Base-by-base conservation (phyloP, 2,329 filamentous ascomycete genomes). In the Mycosphaerelloides madeirae region DNA sequence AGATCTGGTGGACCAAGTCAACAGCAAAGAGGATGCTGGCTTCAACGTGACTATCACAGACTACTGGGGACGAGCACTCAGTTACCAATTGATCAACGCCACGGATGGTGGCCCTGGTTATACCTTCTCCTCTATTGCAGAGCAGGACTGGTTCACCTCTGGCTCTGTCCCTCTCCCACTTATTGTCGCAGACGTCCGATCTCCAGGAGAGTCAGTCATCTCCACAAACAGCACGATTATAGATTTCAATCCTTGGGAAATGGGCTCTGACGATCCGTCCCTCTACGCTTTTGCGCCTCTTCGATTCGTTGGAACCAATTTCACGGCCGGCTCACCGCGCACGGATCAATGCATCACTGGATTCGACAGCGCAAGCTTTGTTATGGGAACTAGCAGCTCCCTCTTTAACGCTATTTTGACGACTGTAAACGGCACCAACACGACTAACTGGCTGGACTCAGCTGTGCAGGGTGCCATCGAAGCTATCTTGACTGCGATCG, bases 321-420 rank as follows among this genome's bases (percentile, higher is more conserved):
- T 91, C 63, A 76, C 72, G 31, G 72, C 68, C 5, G 87, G 87
- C 15, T 59, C 63, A 6, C 65, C 93, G 15, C 68, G 77, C 0
- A 61, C 70, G 9, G 75, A 77, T 33, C 63, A 68, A 20, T 95
- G 90, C 60, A 76, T 94, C 13, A 73, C 77, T 6, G 90, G 90
- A 1, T 89, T 89, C 52, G 90, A 95, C 66, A 89, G 89, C 56
- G 78, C 78, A 18, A 87, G 87, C 6, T 95, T 79, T 60, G 72
- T 95, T 19, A 88, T 95, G 80, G 89, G 89, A 39, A 95, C 89
- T 0, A 88, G 84, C 16, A 87, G 83, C 1, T 84, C 85, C 0
- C 74, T 95, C 2, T 95, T 95, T 75, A 95, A 95, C 68, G 73
- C 81, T 57, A 78, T 86, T 57, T 68, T 95, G 14, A 72, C 89